phyloP scores from a whole-genome alignment of 2,329 filamentous ascomycete genomes.

The Colletotrichum sp. region DNA sequence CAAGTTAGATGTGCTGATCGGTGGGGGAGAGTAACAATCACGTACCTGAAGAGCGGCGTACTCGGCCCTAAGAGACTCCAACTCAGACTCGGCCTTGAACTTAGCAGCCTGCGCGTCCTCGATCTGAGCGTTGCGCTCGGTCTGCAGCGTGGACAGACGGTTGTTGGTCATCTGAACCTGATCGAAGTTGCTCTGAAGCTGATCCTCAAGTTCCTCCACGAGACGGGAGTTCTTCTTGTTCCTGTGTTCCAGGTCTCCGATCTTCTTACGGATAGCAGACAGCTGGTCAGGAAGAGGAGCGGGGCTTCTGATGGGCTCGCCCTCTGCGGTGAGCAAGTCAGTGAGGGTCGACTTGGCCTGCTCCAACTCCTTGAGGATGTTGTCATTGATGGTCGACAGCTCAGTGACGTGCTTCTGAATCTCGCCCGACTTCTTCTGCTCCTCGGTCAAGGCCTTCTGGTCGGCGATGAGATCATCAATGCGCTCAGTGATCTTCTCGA shows the following conservation, averaged over 20 bases:
- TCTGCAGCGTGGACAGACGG: conserved; percentile 81
- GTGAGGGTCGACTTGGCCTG: conserved; percentile 59
- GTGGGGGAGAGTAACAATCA: background rate
- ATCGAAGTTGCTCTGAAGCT: conserved; percentile 93
- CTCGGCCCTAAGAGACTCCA: conserved; percentile 72
- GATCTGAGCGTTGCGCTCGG: conserved; percentile 75
- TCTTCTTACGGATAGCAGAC: conserved; percentile 68
- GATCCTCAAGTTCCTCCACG: conserved; percentile 95
- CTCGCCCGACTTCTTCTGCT: conserved; percentile 63
- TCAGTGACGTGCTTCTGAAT: conserved; percentile 61
- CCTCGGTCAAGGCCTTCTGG: conserved; percentile 63
- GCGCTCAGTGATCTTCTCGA: conserved; percentile 70
- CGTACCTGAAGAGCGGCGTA: conserved; percentile 80
- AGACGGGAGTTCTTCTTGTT: conserved; percentile 93
- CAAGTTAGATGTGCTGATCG: conserved; percentile 27
- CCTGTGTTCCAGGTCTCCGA: conserved; percentile 64
- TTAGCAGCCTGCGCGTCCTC: conserved; percentile 78
- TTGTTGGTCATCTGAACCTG: conserved; percentile 87
- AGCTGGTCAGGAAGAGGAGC: conserved; percentile 60
- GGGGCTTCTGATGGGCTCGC: conserved; percentile 46
- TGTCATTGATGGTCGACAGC: conserved; percentile 62
- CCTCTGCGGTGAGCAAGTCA: conserved; percentile 58
- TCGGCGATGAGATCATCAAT: conserved; percentile 62
- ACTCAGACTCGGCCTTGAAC: conserved; percentile 67
- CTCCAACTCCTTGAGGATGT: conserved; percentile 67